Evolutionary conservation across 345 rosid genomes (phyloP), one percentile per base, ranked within the genome.

Genomic region (Boechera retrofracta): DNA sequence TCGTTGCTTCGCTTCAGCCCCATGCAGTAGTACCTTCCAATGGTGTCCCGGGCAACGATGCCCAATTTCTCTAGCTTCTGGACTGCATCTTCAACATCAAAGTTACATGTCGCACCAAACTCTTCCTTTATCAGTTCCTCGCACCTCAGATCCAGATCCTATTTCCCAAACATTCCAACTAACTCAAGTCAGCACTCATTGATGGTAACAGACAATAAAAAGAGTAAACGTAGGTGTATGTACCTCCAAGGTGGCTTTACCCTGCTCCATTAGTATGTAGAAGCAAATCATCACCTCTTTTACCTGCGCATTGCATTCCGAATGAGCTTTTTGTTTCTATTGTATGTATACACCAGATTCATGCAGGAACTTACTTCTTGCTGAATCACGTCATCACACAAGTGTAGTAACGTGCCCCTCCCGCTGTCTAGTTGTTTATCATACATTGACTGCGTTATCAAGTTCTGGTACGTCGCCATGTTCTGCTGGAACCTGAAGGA

Each of bases 341-440:
- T 56, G 16, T 38, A 5, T 11, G 13, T 35, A 39, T 29, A 38
- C 9, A 21, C 33, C 15, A 49, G 32, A 59, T 39, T 58, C 55
- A 72, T 57, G 62, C 36, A 55, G 45, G 48, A 49, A 84, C 90
- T 77, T 82, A 95, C 99, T 88, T 95, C 99, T 86, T 95, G 98
- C 71, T 95, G 99, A 83, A 95, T 89, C 63, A 92, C 99, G 66
- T 95, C 98, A 69, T 95, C 99, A 36, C 99, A 95, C 77, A 95
- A 81, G 81, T 95, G 99, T 74, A 95, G 87, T 54, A 95, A 92
- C 16, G 99, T 95, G 54, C 99, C 99, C 85, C 57, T 89, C 77
- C 99, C 99, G 77, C 99, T 95, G 76, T 92, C 99, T 42, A 95
- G 87, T 72, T 92, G 99, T 75, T 95, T 95, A 78, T 95, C 97